These are phyloP conservation scores for Syzygium jambos DNA, from an alignment of 345 rosid genomes.

Conservation along the genomic window DNA sequence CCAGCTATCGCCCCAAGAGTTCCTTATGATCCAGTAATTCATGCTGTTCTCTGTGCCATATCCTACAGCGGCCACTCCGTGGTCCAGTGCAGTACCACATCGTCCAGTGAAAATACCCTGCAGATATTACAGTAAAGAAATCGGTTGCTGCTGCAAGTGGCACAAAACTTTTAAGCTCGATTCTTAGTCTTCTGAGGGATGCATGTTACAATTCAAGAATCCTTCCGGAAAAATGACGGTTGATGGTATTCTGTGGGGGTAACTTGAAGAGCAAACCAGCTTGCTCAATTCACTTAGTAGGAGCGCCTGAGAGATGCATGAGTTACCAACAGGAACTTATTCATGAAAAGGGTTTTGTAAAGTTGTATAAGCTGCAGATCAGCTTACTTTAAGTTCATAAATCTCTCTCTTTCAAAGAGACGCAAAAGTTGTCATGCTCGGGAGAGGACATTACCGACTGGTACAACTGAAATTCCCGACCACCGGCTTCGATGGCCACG, in stretches of 20 bases:
- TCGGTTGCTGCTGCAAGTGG: background rate
- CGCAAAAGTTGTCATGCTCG: background rate
- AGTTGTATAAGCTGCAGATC: background rate
- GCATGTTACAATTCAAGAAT: background rate
- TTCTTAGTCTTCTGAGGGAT: background rate
- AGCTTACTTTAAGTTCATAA: background rate
- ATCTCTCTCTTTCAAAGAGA: background rate
- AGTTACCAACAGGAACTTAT: background rate
- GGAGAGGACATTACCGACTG: slow-evolving; percentile 31
- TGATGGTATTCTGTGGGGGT: background rate
- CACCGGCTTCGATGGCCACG: slow-evolving; percentile 81
- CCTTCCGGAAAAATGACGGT: background rate
- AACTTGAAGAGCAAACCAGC: background rate
- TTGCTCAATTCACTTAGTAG: background rate
- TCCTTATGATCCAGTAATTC: slow-evolving; percentile 75
- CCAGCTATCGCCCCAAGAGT: slow-evolving; percentile 85
- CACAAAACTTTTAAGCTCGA: background rate
- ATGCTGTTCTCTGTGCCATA: slow-evolving; percentile 69
- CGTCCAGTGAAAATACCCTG: slow-evolving; percentile 83
- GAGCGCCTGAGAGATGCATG: background rate
- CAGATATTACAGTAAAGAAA: background rate
- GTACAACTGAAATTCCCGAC: slow-evolving; percentile 74
- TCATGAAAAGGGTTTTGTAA: background rate
- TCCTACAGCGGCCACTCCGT: slow-evolving; percentile 83
- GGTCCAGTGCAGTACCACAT: slow-evolving; percentile 79